Conservation (phyloP, 78 protist species). For the Planoprotostelium fungivorum region DNA sequence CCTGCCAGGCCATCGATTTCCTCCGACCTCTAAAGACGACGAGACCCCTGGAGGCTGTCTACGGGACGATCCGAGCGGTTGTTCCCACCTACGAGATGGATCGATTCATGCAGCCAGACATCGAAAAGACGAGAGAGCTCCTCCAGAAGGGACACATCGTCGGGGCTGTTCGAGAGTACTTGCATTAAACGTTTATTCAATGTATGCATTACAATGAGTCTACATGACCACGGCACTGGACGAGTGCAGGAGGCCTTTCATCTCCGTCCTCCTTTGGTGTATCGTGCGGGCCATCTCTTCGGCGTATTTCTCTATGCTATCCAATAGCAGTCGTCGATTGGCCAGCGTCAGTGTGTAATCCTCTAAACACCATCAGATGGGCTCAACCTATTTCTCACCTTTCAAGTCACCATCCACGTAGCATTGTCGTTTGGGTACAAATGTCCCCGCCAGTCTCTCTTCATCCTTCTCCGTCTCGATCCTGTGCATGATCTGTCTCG, state of each 20-base stretch:
- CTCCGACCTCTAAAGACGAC: conserved; percentile 55
- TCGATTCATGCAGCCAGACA: conserved; percentile 66
- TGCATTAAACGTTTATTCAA: no score
- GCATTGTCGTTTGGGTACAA: background rate
- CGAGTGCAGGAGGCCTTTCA: no score
- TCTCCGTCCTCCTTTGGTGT: no score
- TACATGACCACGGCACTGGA: no score
- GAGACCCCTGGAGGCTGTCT: conserved; percentile 56
- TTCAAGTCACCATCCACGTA: background rate
- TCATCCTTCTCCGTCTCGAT: background rate
- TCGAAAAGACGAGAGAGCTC: conserved; percentile 50
- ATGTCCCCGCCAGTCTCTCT: background rate
- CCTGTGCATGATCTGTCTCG: background rate
- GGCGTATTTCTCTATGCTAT: no score
- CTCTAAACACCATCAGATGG: background rate
- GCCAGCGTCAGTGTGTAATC: background rate
- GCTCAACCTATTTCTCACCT: background rate
- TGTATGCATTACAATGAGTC: no score
- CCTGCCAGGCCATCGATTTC: conserved; percentile 78
- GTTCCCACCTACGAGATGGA: conserved; percentile 69
- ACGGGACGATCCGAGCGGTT: conserved; percentile 54
- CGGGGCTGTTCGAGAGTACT: conserved; percentile 9
- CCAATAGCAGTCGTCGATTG: no score
- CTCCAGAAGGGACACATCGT: conserved; percentile 33
- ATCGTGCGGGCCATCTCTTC: no score